Evolutionary conservation across 2,329 filamentous ascomycete genomes (phyloP), one percentile per base, ranked within the genome.

Genomic region (Geosmithia flava): DNA sequence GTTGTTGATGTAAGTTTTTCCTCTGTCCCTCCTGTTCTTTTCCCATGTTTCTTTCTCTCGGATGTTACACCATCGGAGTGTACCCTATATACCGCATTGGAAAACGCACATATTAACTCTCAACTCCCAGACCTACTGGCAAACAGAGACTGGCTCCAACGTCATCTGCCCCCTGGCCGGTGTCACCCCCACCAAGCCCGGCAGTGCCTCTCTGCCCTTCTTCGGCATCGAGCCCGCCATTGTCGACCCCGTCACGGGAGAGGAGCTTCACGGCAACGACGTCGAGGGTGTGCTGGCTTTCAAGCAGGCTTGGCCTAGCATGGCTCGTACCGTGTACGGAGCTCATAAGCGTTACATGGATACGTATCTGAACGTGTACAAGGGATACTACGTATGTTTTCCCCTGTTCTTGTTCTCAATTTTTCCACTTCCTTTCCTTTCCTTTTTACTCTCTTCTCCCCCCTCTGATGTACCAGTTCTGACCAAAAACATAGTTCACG

Each of bases 271-370:
- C 59, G 93, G 93, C 51, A 97, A 97, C 65, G 89, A 97, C 65
- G 91, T 97, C 50, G 93, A 98, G 71, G 93, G 93, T 65, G 91
- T 97, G 29, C 73, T 98, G 51, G 89, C 87, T 46, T 95, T 98
- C 75, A 97, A 95, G 78, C 87, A 97, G 70, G 74, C 93, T 49
- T 98, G 93, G 93, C 93, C 93, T 20, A 95, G 88, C 67, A 97
- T 98, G 90, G 88, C 91, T 47, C 86, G 93, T 55, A 98, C 93
- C 23, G 91, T 98, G 53, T 98, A 89, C 82, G 91, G 91, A 56
- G 89, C 90, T 40, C 93, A 98, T 75, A 93, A 94, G 79, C 82
- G 93, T 62, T 98, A 96, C 68, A 91, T 96, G 88, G 91, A 98
- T 58, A 97, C 93, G 11, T 98, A 98, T 67, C 70, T 98, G 58